A percentile compares a stretch with the other conserved stretches of the same genome.
phyloP scores from a whole-genome alignment of 2,329 filamentous ascomycete species.

The Didymella sp. region DNA sequence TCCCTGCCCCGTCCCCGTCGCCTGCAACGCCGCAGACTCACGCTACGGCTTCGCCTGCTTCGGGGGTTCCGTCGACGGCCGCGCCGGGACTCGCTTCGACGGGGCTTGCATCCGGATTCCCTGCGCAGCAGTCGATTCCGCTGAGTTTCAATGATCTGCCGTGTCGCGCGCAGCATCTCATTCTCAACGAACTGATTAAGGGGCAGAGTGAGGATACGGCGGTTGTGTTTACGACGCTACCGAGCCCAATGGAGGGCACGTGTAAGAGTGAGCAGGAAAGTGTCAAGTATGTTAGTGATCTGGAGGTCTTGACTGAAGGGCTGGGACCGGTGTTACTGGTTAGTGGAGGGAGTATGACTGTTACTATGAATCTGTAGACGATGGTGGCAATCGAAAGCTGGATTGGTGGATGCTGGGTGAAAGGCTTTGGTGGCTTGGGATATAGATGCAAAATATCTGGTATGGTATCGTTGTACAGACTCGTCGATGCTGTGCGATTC shows the following conservation, averaged over 20 bases:
- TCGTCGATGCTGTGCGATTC: neutral
- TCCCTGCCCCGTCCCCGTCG: conserved; percentile 1
- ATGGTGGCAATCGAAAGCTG: neutral
- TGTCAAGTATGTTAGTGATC: conserved; percentile 75
- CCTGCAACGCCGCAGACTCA: conserved; percentile 4
- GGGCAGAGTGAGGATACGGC: conserved; percentile 61
- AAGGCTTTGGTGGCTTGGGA: neutral
- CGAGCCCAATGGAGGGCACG: conserved; percentile 80
- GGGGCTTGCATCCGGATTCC: conserved; percentile 53
- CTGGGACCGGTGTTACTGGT: conserved; percentile 80
- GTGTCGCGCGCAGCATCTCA: conserved; percentile 82
- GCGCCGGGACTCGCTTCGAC: conserved; percentile 9
- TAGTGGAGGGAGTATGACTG: conserved; percentile 88
- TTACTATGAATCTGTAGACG: conserved; percentile 72
- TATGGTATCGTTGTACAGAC: conserved; percentile 24
- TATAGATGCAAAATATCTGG: conserved; percentile 51
- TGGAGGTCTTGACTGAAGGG: conserved; percentile 78
- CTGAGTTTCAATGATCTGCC: conserved; percentile 88
- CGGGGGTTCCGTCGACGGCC: neutral
- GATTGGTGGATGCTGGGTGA: neutral
- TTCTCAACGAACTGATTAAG: conserved; percentile 83
- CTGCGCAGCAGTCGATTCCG: conserved; percentile 68
- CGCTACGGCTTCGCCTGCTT: neutral
- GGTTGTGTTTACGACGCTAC: conserved; percentile 82
- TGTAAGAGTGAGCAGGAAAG: conserved; percentile 73